A percentile compares a stretch with the other conserved stretches of the same genome.
Evolutionary conservation across 2,329 filamentous ascomycete genomes (phyloP).

Genomic region (Exophiala oligosperma): DNA sequence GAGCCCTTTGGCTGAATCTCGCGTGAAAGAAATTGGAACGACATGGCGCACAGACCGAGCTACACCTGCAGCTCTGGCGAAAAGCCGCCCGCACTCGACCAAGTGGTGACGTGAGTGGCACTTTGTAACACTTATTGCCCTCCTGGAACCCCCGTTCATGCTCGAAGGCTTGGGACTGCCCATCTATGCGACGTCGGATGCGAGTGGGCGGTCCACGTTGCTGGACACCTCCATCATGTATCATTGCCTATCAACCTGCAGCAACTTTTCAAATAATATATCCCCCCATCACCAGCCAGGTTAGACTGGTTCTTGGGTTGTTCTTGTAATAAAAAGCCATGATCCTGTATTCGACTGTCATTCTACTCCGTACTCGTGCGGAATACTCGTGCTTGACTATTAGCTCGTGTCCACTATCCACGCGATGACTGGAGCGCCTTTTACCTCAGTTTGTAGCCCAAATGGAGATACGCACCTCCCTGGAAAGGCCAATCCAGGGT

Average conservation of each 20-base stretch:
- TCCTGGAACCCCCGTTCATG: too few species aligned
- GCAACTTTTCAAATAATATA: background rate
- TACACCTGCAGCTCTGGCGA: slow-evolving; percentile 4
- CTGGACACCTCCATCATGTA: too few species aligned
- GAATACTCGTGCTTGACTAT: background rate
- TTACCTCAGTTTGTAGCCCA: slow-evolving; percentile 6
- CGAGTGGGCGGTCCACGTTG: too few species aligned
- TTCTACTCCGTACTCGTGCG: background rate
- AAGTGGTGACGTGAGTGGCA: slow-evolving; percentile 19
- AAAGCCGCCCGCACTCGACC: background rate
- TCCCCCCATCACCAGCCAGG: background rate
- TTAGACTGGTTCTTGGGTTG: too few species aligned
- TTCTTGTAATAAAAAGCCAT: too few species aligned
- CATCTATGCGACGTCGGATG: too few species aligned
- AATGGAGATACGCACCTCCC: background rate
- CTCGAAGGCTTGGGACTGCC: too few species aligned
- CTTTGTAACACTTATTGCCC: too few species aligned
- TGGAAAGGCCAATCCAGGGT: background rate
- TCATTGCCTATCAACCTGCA: too few species aligned
- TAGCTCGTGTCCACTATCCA: slow-evolving; percentile 6
- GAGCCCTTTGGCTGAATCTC: too few species aligned
- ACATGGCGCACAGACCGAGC: background rate
- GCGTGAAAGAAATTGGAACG: too few species aligned
- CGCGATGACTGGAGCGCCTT: slow-evolving; percentile 19
- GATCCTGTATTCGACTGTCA: too few species aligned